These are phyloP conservation scores for Fomitiporia mediterranea DNA, from an alignment of 1,284 basidiomycete genomes.

Conservation along the genomic window DNA sequence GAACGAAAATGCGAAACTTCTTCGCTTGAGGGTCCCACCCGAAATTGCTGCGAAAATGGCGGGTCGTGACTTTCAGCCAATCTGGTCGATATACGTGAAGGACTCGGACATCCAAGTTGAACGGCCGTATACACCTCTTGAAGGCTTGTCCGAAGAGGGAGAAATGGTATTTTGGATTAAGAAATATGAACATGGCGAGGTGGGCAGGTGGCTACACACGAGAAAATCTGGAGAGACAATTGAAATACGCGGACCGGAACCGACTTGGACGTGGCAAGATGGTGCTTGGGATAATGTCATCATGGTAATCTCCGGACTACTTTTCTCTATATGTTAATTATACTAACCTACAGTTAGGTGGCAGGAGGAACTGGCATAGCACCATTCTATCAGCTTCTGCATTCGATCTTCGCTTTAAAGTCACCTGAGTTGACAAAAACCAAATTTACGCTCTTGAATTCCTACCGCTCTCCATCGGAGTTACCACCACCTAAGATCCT, in stretches of 20 bases:
- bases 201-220: slow-evolving; percentile 76
- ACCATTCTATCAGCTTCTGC: slow-evolving; percentile 66
- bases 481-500: slow-evolving; percentile 62
- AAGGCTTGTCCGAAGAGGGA: slow-evolving; percentile 60
- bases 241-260: slow-evolving; percentile 73
- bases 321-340: slow-evolving; percentile 9
- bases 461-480: slow-evolving; percentile 52
- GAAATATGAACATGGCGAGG: slow-evolving; percentile 73
- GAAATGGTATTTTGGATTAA: slow-evolving; percentile 73
- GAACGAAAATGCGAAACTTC: slow-evolving; percentile 52
- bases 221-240: slow-evolving; percentile 62
- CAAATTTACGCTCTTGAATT: slow-evolving; percentile 68
- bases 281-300: slow-evolving; percentile 70
- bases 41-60: slow-evolving; percentile 33
- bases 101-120: slow-evolving; percentile 89
- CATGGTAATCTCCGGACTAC: slow-evolving; percentile 47
- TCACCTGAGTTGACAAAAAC: slow-evolving; percentile 33
- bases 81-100: slow-evolving; percentile 78
- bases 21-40: slow-evolving; percentile 54
- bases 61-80: slow-evolving; percentile 34
- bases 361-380: slow-evolving; percentile 82
- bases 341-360: slow-evolving; percentile 42
- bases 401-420: slow-evolving; percentile 35
- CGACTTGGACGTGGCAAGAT: slow-evolving; percentile 65
- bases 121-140: slow-evolving; percentile 75